Base-by-base conservation (phyloP, 2,329 filamentous ascomycete species). In the Mollisia scopiformis region DNA sequence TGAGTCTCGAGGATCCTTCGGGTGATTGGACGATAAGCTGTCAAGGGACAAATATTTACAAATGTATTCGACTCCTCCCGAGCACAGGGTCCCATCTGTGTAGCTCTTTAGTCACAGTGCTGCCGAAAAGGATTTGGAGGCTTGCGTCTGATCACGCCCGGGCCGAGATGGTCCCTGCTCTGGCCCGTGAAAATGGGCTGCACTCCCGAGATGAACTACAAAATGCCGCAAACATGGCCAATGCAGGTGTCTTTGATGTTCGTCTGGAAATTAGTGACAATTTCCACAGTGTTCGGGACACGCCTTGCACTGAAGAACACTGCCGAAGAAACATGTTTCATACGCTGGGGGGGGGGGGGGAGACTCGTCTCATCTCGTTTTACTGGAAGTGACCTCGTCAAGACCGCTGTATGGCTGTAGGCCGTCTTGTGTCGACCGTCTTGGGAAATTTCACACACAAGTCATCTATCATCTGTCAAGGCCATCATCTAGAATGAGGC, bases 21-120 rank as follows among this genome's bases (percentile, higher is more conserved):
- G n/a, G n/a, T n/a, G n/a, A n/a, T 37, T 28, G 28, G 5, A 23
- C n/a, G 43, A 56, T 14, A n/a, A 28, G 21, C 21, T 27, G 43
- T 16, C 23, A 25, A 49, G 27, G 37, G 56, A 46, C 56, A 51
- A 33, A 43, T 19, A 57, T 31, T 51, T 57, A 11, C 19, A 49
- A 14, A 28, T 49, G 16, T 13, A 7, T 27, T 10, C 23, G 19
- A n/a, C n/a, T 46, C 46, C n/a, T 28, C 46, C 23, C 13, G 30
- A 28, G 13, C 28, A 25, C 46, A 49, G 46, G 25, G 46, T 49
- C 25, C 30, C 46, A 49, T 49, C 23, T 31, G 25, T 11, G 46
- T 25, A 14, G 46, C 16, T 13, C 21, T n/a, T 49, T 14, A 16
- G 23, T 25, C 14, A 19, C 21, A 10, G n/a, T 10, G 14, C 8